Percentiles rank a stretch among this genome's conserved stretches.
Conservation (phyloP, 148 eudicot genomes). For the Oxyria digyna region DNA sequence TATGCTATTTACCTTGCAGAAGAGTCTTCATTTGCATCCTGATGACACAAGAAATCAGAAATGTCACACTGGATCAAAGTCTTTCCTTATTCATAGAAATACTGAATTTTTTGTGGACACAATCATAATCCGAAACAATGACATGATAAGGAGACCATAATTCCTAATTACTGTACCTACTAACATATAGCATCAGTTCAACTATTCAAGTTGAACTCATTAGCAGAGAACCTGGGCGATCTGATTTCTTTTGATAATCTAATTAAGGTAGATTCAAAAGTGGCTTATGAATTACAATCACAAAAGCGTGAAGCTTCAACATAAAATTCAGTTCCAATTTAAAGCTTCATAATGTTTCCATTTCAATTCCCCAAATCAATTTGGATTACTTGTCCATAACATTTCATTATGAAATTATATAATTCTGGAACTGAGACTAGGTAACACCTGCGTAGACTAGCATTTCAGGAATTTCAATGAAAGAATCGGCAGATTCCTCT, state of each 20-base stretch:
- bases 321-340: background rate
- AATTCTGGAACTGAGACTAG: background rate
- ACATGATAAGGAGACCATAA: background rate
- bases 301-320: background rate
- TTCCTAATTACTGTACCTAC: background rate
- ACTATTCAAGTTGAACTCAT: background rate
- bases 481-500: background rate
- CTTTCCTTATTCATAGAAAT: background rate
- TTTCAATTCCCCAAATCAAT: background rate
- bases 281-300: background rate
- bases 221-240: background rate
- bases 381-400: background rate
- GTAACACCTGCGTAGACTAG: background rate
- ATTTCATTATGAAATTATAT: too few relatives aligned
- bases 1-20: background rate
- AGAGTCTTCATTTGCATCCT: background rate
- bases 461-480: background rate
- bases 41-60: background rate
- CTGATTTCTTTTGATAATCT: background rate
- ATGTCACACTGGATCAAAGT: background rate
- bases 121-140: background rate
- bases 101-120: background rate
- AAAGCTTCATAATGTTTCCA: background rate
- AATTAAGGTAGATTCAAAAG: background rate
- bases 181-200: background rate